These are phyloP conservation scores for Ophiorrhiza pumila DNA, from an alignment of 257 asterid species.

Conservation along the genomic window DNA sequence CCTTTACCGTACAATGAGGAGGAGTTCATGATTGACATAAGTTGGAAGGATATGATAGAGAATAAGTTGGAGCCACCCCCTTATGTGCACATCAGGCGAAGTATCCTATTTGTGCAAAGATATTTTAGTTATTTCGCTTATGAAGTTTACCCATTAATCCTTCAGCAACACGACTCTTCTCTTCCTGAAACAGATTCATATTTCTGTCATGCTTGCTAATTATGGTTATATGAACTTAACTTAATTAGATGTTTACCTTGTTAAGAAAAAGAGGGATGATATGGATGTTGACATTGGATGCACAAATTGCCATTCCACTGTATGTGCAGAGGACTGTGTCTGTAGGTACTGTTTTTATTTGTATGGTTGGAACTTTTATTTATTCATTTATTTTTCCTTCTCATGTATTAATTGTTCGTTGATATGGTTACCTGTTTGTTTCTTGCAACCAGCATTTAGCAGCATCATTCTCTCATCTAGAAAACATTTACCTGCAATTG, in stretches of 20 bases:
- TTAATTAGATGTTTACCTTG: constrained; percentile 61
- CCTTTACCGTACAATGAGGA: constrained; percentile 67
- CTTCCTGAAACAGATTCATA: not conserved
- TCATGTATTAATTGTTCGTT: not conserved
- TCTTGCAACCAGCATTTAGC: not conserved
- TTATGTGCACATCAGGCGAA: constrained; percentile 69
- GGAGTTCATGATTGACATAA: constrained; percentile 75
- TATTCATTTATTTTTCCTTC: not conserved
- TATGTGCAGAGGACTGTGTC: constrained; percentile 69
- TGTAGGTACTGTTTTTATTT: constrained; percentile 62
- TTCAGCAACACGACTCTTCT: too few relatives aligned
- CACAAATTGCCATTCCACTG: constrained; percentile 58
- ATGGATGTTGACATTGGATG: constrained; percentile 72
- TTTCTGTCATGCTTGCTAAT: not conserved
- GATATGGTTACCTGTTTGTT: not conserved
- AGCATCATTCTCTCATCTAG: not conserved
- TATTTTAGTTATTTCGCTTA: constrained; percentile 18
- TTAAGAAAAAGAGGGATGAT: constrained; percentile 66
- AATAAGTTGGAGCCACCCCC: constrained; percentile 57
- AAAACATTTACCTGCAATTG: not conserved
- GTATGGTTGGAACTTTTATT: not conserved
- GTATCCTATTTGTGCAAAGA: constrained; percentile 57
- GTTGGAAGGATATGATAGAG: constrained; percentile 58
- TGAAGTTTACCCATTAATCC: not conserved
- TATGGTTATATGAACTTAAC: constrained; percentile 39